These are phyloP conservation scores for Aspergillus calidoustus DNA, from an alignment of 2,329 filamentous ascomycete genomes.

Conservation along the genomic window DNA sequence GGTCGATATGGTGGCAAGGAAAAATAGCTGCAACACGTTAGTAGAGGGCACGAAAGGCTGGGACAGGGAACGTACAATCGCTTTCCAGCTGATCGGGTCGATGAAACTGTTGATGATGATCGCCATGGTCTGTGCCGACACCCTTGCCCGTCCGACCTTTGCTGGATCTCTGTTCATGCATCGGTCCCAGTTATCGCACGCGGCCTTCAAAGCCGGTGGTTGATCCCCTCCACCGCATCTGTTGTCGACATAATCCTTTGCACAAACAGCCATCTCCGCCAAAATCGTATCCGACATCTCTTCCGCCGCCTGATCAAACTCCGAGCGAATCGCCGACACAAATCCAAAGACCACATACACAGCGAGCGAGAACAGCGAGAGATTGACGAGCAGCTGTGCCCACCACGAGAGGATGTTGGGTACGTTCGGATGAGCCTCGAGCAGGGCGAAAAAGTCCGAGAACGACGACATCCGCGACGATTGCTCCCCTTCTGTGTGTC, in stretches of 20 bases:
- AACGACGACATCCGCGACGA: conserved; percentile 44
- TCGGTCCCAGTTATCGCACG: conserved; percentile 80
- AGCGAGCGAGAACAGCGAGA: conserved; percentile 52
- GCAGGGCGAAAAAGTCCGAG: conserved; percentile 61
- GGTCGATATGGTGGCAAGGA: conserved; percentile 46
- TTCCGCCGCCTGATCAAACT: conserved; percentile 74
- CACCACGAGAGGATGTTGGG: conserved; percentile 70
- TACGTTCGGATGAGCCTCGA: conserved; percentile 68
- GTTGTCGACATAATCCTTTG: conserved; percentile 75
- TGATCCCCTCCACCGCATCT: conserved; percentile 69
- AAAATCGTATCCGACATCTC: conserved; percentile 71
- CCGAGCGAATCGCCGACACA: conserved; percentile 70
- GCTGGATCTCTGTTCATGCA: conserved; percentile 87
- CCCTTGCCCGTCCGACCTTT: conserved; percentile 75
- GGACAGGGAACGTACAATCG: conserved; percentile 59
- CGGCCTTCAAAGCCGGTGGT: conserved; percentile 71
- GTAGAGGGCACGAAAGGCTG: not conserved
- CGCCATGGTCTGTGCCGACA: conserved; percentile 86
- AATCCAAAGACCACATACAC: conserved; percentile 72
- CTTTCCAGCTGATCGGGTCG: conserved; percentile 86
- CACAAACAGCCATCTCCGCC: conserved; percentile 74
- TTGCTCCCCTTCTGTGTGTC: conserved; percentile 20
- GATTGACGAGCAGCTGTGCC: conserved; percentile 62
- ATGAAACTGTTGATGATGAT: conserved; percentile 94
- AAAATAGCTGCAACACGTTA: conserved; percentile 41